These are phyloP conservation scores for Pinus albicaulis DNA, from an alignment of 75 land plant species.

Conservation along the genomic window DNA sequence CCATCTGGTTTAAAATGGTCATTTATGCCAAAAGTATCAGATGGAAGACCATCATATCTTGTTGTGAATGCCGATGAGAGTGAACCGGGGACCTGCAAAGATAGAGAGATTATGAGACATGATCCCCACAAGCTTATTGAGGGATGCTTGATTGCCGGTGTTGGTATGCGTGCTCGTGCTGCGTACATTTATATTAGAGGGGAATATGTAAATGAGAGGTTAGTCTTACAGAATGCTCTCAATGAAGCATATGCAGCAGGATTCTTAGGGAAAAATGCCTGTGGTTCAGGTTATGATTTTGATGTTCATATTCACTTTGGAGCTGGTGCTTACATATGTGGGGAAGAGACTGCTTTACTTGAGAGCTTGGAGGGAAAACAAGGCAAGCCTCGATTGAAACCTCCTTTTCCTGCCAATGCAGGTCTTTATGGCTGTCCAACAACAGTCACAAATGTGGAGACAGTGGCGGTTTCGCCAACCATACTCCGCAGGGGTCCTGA, in stretches of 20 bases:
- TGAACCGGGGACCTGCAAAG: slow-evolving; percentile 97
- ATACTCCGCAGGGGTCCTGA: slow-evolving; percentile 94
- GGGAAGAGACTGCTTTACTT: slow-evolving; percentile 91
- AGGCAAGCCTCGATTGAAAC: slow-evolving; percentile 96
- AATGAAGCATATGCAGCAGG: slow-evolving; percentile 92
- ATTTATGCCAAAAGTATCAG: slow-evolving; percentile 95
- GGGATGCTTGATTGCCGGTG: slow-evolving; percentile 96
- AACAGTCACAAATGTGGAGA: slow-evolving; percentile 97
- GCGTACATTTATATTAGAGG: slow-evolving; percentile 96
- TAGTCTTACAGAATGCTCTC: slow-evolving; percentile 63
- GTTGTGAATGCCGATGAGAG: slow-evolving; percentile 99
- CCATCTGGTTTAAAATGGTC: slow-evolving; percentile 98
- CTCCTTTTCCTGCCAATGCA: slow-evolving; percentile 95
- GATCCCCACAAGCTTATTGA: slow-evolving; percentile 95
- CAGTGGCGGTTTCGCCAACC: slow-evolving; percentile 93
- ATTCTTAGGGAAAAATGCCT: slow-evolving; percentile 86
- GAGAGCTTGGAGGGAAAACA: slow-evolving; percentile 96
- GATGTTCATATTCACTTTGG: slow-evolving; percentile 92
- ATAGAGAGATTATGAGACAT: slow-evolving; percentile 93
- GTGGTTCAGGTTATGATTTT: slow-evolving; percentile 94
- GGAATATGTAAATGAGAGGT: slow-evolving; percentile 90
- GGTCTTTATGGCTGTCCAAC: slow-evolving; percentile 96
- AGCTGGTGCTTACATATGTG: slow-evolving; percentile 98
- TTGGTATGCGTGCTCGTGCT: slow-evolving; percentile 89
- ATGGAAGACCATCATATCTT: slow-evolving; percentile 90